These are phyloP conservation scores for Elongisporangium anandrum DNA, from an alignment of 352 stramenopile species.

Conservation along the genomic window DNA sequence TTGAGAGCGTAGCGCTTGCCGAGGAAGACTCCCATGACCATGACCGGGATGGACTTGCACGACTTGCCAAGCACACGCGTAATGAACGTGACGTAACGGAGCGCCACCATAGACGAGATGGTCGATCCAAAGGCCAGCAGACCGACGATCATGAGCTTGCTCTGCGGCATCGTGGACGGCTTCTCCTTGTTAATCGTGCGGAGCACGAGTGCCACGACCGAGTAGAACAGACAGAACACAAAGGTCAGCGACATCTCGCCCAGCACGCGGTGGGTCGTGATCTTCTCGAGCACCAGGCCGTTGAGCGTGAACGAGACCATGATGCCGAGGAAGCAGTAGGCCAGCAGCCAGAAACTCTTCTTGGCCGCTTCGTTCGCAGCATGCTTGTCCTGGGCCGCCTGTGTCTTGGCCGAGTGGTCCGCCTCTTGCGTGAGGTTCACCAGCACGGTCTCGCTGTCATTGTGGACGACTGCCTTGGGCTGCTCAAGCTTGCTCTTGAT, in stretches of 20 bases:
- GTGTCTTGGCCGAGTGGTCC: constrained; percentile 4
- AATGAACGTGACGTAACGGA: constrained; percentile 86
- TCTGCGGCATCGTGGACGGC: constrained; percentile 68
- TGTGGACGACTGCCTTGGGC: constrained; percentile 16
- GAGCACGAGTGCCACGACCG: constrained; percentile 54
- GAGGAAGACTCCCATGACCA: constrained; percentile 70
- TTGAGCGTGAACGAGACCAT: constrained; percentile 85
- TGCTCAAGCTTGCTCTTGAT: constrained; percentile 16
- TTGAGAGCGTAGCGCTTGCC: constrained; percentile 77
- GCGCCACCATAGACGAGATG: constrained; percentile 76
- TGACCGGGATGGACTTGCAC: constrained; percentile 85
- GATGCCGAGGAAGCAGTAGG: constrained; percentile 78
- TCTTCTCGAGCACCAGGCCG: constrained; percentile 77
- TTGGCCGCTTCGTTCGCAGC: constrained; percentile 13
- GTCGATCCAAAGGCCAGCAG: constrained; percentile 73
- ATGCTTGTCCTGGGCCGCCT: constrained; percentile 2
- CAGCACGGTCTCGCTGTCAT: constrained; percentile 13
- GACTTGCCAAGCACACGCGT: constrained; percentile 84
- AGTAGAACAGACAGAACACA: constrained; percentile 78
- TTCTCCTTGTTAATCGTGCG: constrained; percentile 57
- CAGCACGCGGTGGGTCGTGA: constrained; percentile 78
- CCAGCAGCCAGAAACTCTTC: constrained; percentile 54
- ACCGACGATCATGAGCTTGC: constrained; percentile 56
- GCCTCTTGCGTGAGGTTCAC: constrained; percentile 5
- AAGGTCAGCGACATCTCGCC: constrained; percentile 83